phyloP scores from a whole-genome alignment of 1,284 basidiomycete species.

The Moniliophthora roreri region DNA sequence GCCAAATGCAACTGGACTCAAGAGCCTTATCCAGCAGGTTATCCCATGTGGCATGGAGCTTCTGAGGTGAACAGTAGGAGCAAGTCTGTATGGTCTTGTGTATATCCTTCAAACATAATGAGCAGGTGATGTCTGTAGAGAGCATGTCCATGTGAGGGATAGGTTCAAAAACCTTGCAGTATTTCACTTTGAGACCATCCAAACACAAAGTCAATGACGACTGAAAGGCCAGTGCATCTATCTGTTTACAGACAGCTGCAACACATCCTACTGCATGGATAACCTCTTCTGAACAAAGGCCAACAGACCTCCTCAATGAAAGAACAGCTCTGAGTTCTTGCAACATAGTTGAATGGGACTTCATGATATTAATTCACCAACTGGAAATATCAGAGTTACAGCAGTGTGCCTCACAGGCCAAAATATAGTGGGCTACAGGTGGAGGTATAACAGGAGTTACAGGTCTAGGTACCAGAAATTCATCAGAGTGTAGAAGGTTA shows the following conservation, averaged over 20 bases:
- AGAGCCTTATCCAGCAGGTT: constrained; percentile 27
- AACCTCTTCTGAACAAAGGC: not conserved
- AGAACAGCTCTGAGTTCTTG: no score
- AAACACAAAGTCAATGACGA: constrained; percentile 7
- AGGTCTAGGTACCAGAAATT: not conserved
- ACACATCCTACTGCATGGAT: constrained; percentile 1
- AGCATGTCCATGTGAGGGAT: constrained; percentile 16
- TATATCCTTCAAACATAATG: constrained; percentile 24
- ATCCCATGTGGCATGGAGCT: constrained; percentile 26
- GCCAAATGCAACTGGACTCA: constrained; percentile 21
- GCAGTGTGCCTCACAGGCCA: constrained; percentile 1
- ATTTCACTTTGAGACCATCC: not conserved
- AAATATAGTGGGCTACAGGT: not conserved
- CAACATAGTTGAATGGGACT: not conserved
- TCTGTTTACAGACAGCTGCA: constrained; percentile 13
- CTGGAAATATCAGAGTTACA: not conserved
- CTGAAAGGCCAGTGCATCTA: constrained; percentile 13
- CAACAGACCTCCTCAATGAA: not conserved
- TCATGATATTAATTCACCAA: not conserved
- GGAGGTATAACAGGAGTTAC: not conserved
- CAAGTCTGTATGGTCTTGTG: constrained; percentile 18
- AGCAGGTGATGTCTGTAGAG: constrained; percentile 25
- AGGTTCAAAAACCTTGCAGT: constrained; percentile 13
- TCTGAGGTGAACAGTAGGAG: constrained; percentile 23
- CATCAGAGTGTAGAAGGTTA: constrained; percentile 9